These are phyloP conservation scores for Aureobasidium mangrovei DNA, from an alignment of 2,329 filamentous ascomycete genomes.

Conservation along the genomic window DNA sequence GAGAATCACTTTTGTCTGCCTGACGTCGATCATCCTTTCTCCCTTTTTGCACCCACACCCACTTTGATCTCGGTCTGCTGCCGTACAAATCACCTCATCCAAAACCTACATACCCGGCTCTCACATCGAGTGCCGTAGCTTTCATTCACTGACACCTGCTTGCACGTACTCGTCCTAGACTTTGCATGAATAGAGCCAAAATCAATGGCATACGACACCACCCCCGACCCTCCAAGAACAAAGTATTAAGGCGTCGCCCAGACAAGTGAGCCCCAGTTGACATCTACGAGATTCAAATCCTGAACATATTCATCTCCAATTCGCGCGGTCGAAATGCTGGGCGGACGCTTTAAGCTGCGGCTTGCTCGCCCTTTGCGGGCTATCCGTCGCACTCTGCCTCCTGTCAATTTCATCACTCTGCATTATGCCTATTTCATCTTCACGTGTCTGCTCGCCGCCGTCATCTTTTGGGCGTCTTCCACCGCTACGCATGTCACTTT, in stretches of 20 bases:
- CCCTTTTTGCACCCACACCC: too few species aligned
- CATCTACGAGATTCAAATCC: not conserved
- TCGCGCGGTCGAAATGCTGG: not conserved
- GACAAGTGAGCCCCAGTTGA: not conserved
- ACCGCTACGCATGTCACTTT: slow-evolving; percentile 47
- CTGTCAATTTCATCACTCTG: slow-evolving; percentile 33
- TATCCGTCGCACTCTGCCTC: slow-evolving; percentile 16
- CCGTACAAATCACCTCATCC: too few species aligned
- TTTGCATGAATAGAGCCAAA: slow-evolving; percentile 8
- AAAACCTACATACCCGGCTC: not conserved
- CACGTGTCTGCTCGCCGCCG: slow-evolving; percentile 46
- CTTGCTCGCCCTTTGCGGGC: slow-evolving; percentile 11
- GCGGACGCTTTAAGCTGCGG: slow-evolving; percentile 3
- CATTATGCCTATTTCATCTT: slow-evolving; percentile 60
- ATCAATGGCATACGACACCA: slow-evolving; percentile 4
- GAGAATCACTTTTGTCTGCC: too few species aligned
- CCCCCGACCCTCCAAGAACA: not conserved
- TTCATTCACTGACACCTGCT: not conserved
- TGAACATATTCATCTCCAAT: too few species aligned
- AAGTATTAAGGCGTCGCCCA: slow-evolving; percentile 9
- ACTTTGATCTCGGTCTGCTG: too few species aligned
- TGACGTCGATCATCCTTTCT: too few species aligned
- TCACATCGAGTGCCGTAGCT: not conserved
- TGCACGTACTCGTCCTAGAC: not conserved
- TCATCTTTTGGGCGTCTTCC: slow-evolving; percentile 54